Evolutionary conservation across 768 basidiomycete species (phyloP).

Genomic region (Rhodotorula kratochvilovae): DNA sequence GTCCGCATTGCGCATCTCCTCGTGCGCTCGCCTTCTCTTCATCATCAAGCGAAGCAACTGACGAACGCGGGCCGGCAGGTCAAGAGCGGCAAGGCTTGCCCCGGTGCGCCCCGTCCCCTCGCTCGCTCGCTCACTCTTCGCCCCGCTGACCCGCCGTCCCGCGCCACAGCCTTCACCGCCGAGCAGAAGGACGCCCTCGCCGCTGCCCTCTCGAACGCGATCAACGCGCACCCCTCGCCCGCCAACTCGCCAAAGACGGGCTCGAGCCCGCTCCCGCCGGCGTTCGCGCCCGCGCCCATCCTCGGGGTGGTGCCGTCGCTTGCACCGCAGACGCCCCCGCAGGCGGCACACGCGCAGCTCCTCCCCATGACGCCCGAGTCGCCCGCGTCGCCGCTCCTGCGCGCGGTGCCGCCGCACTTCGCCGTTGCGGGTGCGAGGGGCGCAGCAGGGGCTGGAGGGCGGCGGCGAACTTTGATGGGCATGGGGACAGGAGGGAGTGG

Average conservation of each 20-base stretch:
- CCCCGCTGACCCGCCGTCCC: background rate
- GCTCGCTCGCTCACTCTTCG: background rate
- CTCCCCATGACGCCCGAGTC: background rate
- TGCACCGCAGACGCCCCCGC: background rate
- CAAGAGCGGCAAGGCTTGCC: background rate
- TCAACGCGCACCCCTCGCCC: background rate
- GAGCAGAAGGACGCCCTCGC: background rate
- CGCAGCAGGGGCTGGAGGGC: background rate
- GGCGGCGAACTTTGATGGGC: too few relatives aligned
- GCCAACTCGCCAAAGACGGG: background rate
- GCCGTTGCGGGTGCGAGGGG: too few relatives aligned
- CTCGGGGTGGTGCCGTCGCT: too few relatives aligned
- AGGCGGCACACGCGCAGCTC: background rate
- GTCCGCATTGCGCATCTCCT: background rate
- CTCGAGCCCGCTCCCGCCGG: background rate
- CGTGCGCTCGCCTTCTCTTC: background rate
- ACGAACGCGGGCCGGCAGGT: background rate
- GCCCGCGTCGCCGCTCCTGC: background rate
- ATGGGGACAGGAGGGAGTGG: too few relatives aligned
- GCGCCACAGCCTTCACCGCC: slow-evolving; percentile 7
- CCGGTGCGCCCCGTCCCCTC: background rate
- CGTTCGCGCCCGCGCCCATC: too few relatives aligned
- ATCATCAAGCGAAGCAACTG: background rate
- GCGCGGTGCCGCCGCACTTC: background rate
- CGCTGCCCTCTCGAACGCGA: background rate